These are phyloP conservation scores for Amaranthus cruentus DNA, from an alignment of 148 eudicot genomes.

Conservation along the genomic window DNA sequence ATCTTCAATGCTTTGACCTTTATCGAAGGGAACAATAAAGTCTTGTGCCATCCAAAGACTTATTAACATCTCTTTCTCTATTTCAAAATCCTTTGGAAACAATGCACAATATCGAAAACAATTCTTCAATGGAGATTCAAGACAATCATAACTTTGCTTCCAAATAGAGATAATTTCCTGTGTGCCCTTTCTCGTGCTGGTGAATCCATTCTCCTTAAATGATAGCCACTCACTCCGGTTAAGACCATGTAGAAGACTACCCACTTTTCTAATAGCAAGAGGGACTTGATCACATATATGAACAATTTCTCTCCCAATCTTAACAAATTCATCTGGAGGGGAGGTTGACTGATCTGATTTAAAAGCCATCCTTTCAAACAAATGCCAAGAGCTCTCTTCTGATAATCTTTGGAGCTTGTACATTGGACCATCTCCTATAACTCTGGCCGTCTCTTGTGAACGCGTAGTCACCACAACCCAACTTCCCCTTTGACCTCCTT, in stretches of 20 bases:
- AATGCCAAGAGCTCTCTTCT: too few relatives aligned
- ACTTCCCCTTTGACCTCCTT: not conserved
- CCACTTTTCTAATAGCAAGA: conserved; percentile 15
- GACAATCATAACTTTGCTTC: conserved; percentile 9
- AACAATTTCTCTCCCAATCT: conserved; percentile 18
- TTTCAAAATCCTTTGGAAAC: not conserved
- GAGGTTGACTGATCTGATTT: not conserved
- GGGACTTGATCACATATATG: conserved; percentile 20
- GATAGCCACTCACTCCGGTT: conserved; percentile 1
- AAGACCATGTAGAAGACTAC: conserved; percentile 6
- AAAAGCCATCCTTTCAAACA: not conserved
- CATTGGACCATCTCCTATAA: not conserved
- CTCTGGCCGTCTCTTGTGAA: not conserved
- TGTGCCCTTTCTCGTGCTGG: not conserved
- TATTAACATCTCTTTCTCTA: not conserved
- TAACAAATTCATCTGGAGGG: not conserved
- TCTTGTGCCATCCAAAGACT: conserved; percentile 18
- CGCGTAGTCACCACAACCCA: conserved; percentile 1
- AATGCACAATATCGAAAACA: conserved; percentile 11
- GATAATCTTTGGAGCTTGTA: not conserved
- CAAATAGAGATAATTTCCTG: not conserved
- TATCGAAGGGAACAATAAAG: not conserved
- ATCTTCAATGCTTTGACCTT: conserved; percentile 4
- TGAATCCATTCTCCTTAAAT: not conserved
- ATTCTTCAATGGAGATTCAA: conserved; percentile 1